A percentile compares a stretch with the other conserved stretches of the same genome.
These are phyloP conservation scores for Euphrasia confusa DNA, from an alignment of 257 asterid genomes.

Conservation along the genomic window DNA sequence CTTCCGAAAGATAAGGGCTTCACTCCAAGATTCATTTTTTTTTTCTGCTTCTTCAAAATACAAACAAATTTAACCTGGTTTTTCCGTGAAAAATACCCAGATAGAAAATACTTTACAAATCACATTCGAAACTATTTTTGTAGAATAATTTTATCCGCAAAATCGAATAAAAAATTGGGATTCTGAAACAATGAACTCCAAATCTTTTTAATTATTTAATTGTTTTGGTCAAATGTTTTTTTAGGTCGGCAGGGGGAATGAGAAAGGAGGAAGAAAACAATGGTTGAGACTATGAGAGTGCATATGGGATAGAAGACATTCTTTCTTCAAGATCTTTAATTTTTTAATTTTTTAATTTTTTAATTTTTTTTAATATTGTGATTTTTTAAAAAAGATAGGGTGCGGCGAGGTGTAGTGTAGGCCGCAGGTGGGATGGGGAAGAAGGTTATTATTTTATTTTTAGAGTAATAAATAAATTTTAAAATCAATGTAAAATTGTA, in stretches of 20 bases:
- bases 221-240: background rate
- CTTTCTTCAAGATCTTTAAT: no score
- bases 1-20: constrained; percentile 40
- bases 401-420: no score
- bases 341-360: no score
- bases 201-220: background rate
- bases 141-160: constrained; percentile 24
- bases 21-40: constrained; percentile 63
- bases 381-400: no score
- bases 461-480: no score
- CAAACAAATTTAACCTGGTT: constrained; percentile 17
- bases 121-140: background rate
- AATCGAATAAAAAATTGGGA: constrained; percentile 14
- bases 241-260: background rate
- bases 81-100: constrained; percentile 31
- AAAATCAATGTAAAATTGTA: no score
- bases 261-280: background rate
- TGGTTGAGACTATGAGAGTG: no score
- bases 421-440: no score
- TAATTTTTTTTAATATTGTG: no score
- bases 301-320: background rate
- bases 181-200: constrained; percentile 19
- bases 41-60: constrained; percentile 21
- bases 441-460: no score
- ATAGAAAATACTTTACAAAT: constrained; percentile 8